A percentile compares a stretch with the other conserved stretches of the same genome.
These are phyloP conservation scores for Pelargonium cotyledonis DNA, from an alignment of 441 rosid genomes.

Conservation along the genomic window DNA sequence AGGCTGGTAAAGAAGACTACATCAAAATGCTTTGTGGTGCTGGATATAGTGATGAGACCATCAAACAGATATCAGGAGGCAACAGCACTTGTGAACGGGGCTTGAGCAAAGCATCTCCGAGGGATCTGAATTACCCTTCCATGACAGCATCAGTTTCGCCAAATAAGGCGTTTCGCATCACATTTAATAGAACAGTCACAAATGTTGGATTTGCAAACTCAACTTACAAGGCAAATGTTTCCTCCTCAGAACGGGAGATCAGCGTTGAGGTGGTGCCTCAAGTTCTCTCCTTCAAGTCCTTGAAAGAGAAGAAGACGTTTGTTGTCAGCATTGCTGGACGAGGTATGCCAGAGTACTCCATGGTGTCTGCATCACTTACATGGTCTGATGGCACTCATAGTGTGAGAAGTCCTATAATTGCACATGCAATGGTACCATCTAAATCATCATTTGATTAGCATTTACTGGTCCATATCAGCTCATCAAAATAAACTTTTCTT, in stretches of 20 bases:
- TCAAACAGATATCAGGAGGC: slow-evolving; percentile 28
- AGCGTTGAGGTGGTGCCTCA: slow-evolving; percentile 26
- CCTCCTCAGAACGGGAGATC: slow-evolving; percentile 1
- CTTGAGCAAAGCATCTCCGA: slow-evolving; percentile 11
- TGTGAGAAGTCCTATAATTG: slow-evolving; percentile 35
- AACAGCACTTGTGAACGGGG: slow-evolving; percentile 19
- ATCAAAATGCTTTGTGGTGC: slow-evolving; percentile 28
- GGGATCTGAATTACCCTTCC: slow-evolving; percentile 43
- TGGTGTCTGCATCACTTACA: slow-evolving; percentile 25
- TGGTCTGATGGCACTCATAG: slow-evolving; percentile 40
- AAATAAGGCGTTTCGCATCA: slow-evolving; percentile 11
- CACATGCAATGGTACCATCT: not conserved
- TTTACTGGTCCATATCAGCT: not conserved
- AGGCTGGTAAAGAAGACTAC: slow-evolving; percentile 29
- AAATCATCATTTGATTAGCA: not conserved
- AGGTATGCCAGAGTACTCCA: not conserved
- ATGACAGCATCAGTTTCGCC: slow-evolving; percentile 21
- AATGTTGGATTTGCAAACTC: slow-evolving; percentile 41
- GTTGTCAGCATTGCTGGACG: slow-evolving; percentile 28
- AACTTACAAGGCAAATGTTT: slow-evolving; percentile 27
- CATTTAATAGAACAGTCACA: slow-evolving; percentile 38
- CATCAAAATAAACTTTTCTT: too few relatives aligned
- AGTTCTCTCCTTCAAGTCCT: slow-evolving; percentile 27
- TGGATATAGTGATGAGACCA: slow-evolving; percentile 6
- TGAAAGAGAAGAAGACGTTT: slow-evolving; percentile 35